Conservation (phyloP, 192 early-diverging fungal species). For the Entomortierella chlamydospora region DNA sequence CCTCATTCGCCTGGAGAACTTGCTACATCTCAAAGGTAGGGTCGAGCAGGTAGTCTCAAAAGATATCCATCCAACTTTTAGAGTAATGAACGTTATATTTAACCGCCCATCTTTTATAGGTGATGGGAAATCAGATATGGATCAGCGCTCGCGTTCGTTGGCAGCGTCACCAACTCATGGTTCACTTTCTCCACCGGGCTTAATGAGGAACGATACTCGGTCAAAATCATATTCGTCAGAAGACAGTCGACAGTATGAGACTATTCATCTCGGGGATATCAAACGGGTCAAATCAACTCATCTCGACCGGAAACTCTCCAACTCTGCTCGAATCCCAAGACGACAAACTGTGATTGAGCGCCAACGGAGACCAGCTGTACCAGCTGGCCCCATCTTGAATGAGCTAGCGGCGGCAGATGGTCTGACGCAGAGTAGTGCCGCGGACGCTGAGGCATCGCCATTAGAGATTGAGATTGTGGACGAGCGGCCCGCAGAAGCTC, state of each 20-base stretch:
- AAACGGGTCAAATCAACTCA: constrained; percentile 70
- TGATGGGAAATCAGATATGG: constrained; percentile 38
- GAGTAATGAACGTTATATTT: too few relatives aligned
- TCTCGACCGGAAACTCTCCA: constrained; percentile 61
- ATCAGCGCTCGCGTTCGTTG: constrained; percentile 22
- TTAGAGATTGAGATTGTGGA: constrained; percentile 52
- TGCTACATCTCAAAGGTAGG: constrained; percentile 70
- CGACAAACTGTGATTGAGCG: constrained; percentile 66
- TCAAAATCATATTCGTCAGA: constrained; percentile 62
- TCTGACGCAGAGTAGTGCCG: neutral
- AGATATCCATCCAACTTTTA: too few relatives aligned
- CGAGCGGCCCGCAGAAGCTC: constrained; percentile 9
- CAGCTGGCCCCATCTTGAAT: neutral
- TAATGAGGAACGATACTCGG: constrained; percentile 55
- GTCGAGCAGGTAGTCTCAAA: neutral
- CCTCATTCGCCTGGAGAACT: constrained; percentile 80
- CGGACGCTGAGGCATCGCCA: constrained; percentile 22
- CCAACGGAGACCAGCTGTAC: constrained; percentile 26
- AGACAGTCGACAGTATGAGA: constrained; percentile 52
- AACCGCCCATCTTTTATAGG: constrained; percentile 3
- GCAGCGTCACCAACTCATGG: constrained; percentile 17
- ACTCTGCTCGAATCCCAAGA: constrained; percentile 61
- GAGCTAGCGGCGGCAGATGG: constrained; percentile 12
- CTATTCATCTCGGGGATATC: constrained; percentile 65
- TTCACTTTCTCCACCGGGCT: constrained; percentile 42